These are phyloP conservation scores for Irpex rosettiformis DNA, from an alignment of 1,284 basidiomycete species.

Conservation along the genomic window DNA sequence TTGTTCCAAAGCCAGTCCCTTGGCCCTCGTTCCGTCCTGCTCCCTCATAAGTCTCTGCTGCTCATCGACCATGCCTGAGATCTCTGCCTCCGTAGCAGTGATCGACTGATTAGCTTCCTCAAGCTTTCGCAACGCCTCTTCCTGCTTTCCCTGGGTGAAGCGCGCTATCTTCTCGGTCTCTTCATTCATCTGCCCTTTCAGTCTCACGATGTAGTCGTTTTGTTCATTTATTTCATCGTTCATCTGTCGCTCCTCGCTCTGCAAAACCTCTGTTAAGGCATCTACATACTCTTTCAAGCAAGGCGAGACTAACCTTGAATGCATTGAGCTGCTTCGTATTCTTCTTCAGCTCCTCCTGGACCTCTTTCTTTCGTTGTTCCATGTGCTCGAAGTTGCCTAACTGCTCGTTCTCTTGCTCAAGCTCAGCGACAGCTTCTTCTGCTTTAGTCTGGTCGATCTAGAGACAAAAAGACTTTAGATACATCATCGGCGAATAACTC, in stretches of 20 bases:
- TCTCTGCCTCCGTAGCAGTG: constrained; percentile 30
- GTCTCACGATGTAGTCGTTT: constrained; percentile 44
- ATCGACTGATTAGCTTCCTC: constrained; percentile 35
- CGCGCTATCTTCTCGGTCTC: constrained; percentile 55
- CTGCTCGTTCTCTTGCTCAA: constrained; percentile 44
- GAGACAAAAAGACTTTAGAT: not conserved
- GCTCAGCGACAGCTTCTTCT: constrained; percentile 42
- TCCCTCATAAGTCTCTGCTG: not conserved
- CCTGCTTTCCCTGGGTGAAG: constrained; percentile 58
- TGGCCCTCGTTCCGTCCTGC: constrained; percentile 3
- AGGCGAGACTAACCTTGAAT: not conserved
- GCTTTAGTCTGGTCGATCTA: constrained; percentile 39
- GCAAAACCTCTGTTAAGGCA: too few species aligned
- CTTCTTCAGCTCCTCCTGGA: constrained; percentile 4
- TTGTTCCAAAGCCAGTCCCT: constrained; percentile 29
- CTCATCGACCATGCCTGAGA: constrained; percentile 13
- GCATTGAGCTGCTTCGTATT: not conserved
- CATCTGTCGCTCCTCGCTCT: not conserved
- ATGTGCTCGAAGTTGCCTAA: constrained; percentile 38
- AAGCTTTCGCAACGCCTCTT: constrained; percentile 50
- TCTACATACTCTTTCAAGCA: not conserved
- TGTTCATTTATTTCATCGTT: constrained; percentile 32
- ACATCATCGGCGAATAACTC: not conserved
- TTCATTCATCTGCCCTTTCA: constrained; percentile 49
- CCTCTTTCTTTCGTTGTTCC: not conserved